phyloP scores from a whole-genome alignment of 805 yeast species.

The Vanderwaltozyma polyspora region DNA sequence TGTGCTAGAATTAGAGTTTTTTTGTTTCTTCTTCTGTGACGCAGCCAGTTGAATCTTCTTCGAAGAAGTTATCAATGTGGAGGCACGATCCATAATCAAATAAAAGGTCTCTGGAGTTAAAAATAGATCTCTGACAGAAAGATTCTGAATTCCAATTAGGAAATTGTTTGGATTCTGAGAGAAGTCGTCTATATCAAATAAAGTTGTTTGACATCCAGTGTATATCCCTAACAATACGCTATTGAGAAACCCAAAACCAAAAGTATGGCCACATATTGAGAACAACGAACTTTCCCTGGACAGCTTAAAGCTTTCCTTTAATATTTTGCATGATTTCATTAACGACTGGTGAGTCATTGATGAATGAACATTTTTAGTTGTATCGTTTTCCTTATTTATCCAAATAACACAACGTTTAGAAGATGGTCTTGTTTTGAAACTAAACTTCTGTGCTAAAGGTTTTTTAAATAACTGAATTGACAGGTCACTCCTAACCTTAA shows the following conservation, averaged over 20 bases:
- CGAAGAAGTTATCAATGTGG: constrained; percentile 28
- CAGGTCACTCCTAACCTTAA: constrained; percentile 18
- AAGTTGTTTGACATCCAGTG: constrained; percentile 74
- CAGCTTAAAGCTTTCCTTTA: constrained; percentile 86
- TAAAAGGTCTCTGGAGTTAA: constrained; percentile 75
- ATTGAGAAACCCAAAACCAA: constrained; percentile 82
- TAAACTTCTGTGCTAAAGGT: constrained; percentile 11
- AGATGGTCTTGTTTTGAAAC: constrained; percentile 22
- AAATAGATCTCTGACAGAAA: constrained; percentile 75
- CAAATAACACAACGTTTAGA: constrained; percentile 25
- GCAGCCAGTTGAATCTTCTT: constrained; percentile 1
- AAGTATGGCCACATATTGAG: constrained; percentile 76
- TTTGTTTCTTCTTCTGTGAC: constrained; percentile 2
- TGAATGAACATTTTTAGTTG: constrained; percentile 18
- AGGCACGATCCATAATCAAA: constrained; percentile 58
- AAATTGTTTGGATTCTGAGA: constrained; percentile 64
- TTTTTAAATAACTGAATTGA: constrained; percentile 13
- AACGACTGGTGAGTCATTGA: constrained; percentile 46
- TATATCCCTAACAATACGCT: constrained; percentile 77
- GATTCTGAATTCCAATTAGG: constrained; percentile 57
- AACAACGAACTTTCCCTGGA: constrained; percentile 59
- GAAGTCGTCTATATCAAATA: constrained; percentile 68
- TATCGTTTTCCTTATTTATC: constrained; percentile 19
- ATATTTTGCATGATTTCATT: constrained; percentile 70
- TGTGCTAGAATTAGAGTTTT: constrained; percentile 7